Evolutionary conservation across 345 rosid genomes (phyloP), one percentile per base, ranked within the genome.

Genomic region (Cardamine occulta): DNA sequence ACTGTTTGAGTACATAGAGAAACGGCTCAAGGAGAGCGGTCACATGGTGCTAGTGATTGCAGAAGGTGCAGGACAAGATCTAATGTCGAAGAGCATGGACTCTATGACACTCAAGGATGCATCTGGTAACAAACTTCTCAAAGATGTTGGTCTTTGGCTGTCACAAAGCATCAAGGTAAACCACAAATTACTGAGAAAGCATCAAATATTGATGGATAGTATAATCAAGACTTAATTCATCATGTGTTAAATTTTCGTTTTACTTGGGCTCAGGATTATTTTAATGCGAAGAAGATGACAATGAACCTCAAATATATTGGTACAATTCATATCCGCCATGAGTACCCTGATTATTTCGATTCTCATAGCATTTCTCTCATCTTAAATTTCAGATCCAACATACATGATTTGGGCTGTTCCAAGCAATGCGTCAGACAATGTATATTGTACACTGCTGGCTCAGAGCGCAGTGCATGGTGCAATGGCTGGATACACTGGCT

Each of bases 401-500:
- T 91, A 89, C 79, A 91, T 91, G 96, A 87, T 89, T 34, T 87
- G 97, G 2, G 97, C 97, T 62, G 29, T 91, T 68, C 96, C 96
- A 29, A 76, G 97, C 80, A 91, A 86, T 74, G 97, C 97, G 63
- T 84, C 97, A 8, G 96, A 91, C 78, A 91, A 89, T 74, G 93
- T 91, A 40, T 91, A 91, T 78, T 87, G 93, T 83, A 89, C 96
- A 8, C 97, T 91, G 74, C 89, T 91, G 28, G 96, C 96, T 64
- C 97, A 91, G 78, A 91, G 97, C 59, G 88, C 78, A 5, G 91
- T 91, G 37, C 96, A 88, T 9, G 97, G 97, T 37, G 93, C 97
- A 14, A 91, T 91, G 97, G 96, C 97, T 14, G 97, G 96, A 55
- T 89, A 88, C 80, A 91, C 97, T 6, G 97, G 97, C 73, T 91